Percentiles rank a stretch among this genome's conserved stretches.
Conservation (phyloP, 352 stramenopile genomes). For the Globisporangium lucens region DNA sequence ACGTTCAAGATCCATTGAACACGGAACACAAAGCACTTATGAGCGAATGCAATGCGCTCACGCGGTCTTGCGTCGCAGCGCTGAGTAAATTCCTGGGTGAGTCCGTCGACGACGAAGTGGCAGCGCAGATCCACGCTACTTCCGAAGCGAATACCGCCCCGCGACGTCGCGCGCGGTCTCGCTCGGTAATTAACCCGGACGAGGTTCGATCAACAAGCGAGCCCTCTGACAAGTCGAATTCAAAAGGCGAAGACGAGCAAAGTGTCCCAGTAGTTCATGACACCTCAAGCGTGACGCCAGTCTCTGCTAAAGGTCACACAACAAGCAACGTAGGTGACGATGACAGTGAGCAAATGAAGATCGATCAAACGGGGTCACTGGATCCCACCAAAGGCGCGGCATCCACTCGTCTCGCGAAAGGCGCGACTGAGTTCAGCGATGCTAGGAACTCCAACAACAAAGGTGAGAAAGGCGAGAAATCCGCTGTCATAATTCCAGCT, state of each 20-base stretch:
- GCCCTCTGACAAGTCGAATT: neutral
- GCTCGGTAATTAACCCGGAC: conserved; percentile 11
- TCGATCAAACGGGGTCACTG: neutral
- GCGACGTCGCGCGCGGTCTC: conserved; percentile 12
- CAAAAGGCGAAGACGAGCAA: neutral
- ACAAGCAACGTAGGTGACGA: neutral
- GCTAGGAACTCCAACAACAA: neutral
- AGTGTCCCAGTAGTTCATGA: neutral
- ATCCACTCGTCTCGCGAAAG: neutral
- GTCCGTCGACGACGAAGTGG: conserved; percentile 8
- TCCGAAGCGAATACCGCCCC: neutral
- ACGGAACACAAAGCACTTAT: conserved; percentile 45
- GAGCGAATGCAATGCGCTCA: conserved; percentile 60
- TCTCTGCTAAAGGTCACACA: neutral
- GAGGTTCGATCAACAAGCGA: neutral
- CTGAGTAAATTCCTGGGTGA: conserved; percentile 60
- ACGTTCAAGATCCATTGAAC: conserved; percentile 14
- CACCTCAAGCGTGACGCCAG: neutral
- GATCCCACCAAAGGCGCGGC: neutral
- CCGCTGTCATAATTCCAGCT: neutral
- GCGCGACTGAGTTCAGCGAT: neutral
- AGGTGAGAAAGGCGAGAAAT: neutral
- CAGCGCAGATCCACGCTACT: neutral
- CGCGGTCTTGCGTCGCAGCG: conserved; percentile 53
- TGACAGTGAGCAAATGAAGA: conserved; percentile 1